phyloP scores from a whole-genome alignment of 1,139 yeast genomes.

The Geotrichum histeridarum region DNA sequence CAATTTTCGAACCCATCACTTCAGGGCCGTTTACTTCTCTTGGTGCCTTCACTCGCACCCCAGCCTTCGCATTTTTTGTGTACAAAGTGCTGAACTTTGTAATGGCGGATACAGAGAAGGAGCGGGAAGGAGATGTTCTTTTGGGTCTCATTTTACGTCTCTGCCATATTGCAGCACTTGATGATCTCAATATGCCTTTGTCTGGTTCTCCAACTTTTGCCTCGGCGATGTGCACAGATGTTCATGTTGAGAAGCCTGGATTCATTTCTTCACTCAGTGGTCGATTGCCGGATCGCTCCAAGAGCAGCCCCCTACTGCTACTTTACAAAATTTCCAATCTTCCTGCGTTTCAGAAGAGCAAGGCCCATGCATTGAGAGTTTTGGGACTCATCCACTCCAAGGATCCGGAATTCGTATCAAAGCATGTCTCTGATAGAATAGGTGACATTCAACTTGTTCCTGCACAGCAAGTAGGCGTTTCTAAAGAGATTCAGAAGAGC shows the following conservation, averaged over 20 bases:
- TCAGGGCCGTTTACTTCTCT: constrained; percentile 34
- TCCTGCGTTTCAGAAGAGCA: constrained; percentile 5
- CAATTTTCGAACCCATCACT: constrained; percentile 33
- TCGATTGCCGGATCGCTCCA: neutral
- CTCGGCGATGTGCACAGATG: constrained; percentile 15
- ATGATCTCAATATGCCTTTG: constrained; percentile 27
- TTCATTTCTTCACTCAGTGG: neutral
- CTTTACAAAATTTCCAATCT: constrained; percentile 2
- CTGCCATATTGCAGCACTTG: constrained; percentile 52
- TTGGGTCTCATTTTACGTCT: constrained; percentile 61
- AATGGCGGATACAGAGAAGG: constrained; percentile 14
- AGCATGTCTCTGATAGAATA: neutral
- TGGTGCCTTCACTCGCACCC: constrained; percentile 35
- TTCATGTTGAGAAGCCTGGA: constrained; percentile 1
- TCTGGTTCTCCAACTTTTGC: constrained; percentile 8
- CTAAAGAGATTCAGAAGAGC: neutral
- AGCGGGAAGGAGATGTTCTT: constrained; percentile 40
- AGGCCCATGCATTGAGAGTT: constrained; percentile 19
- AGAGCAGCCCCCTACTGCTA: neutral
- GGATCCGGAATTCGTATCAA: constrained; percentile 12
- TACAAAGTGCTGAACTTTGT: constrained; percentile 24
- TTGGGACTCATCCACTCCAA: constrained; percentile 20
- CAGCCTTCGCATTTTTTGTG: constrained; percentile 35
- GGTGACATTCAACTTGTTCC: neutral
- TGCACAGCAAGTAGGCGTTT: neutral